Conservation (phyloP, 2,329 filamentous ascomycete species). For the Colletotrichum sp. region DNA sequence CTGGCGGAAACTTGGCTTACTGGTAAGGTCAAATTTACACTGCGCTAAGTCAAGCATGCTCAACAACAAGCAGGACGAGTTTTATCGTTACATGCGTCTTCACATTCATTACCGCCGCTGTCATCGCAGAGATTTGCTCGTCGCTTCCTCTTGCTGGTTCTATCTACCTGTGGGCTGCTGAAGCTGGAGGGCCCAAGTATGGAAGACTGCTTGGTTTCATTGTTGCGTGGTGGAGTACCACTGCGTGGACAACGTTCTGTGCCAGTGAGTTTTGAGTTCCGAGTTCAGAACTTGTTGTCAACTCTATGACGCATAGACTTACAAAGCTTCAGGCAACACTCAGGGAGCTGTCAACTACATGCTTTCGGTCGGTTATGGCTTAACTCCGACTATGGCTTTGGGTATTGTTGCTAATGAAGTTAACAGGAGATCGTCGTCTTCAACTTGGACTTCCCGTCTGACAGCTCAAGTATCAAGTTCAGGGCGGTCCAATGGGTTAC, state of each 20-base stretch:
- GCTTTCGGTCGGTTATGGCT: constrained; percentile 45
- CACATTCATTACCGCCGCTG: constrained; percentile 65
- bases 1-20: constrained; percentile 65
- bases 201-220: constrained; percentile 63
- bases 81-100: constrained; percentile 65
- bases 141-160: constrained; percentile 63
- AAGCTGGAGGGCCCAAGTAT: constrained; percentile 58
- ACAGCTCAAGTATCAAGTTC: constrained; percentile 58
- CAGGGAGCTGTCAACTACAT: constrained; percentile 57
- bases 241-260: constrained; percentile 65
- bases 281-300: rapidly evolving
- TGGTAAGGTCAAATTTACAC: constrained; percentile 43
- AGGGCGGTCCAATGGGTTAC: constrained; percentile 67
- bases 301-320: not conserved
- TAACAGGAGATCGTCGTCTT: constrained; percentile 62
- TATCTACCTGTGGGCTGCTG: constrained; percentile 68
- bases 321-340: constrained; percentile 43
- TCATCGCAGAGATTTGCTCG: constrained; percentile 66
- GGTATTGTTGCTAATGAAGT: not conserved
- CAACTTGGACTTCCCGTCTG: constrained; percentile 58
- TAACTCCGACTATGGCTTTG: not conserved
- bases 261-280: constrained; percentile 40
- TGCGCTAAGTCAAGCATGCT: not conserved
- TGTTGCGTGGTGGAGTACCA: constrained; percentile 70
- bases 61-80: constrained; percentile 51